A percentile compares a stretch with the other conserved stretches of the same genome.
Evolutionary conservation across 163 green algal species (phyloP).

Genomic region (Coccomyxa subellipsoidea): DNA sequence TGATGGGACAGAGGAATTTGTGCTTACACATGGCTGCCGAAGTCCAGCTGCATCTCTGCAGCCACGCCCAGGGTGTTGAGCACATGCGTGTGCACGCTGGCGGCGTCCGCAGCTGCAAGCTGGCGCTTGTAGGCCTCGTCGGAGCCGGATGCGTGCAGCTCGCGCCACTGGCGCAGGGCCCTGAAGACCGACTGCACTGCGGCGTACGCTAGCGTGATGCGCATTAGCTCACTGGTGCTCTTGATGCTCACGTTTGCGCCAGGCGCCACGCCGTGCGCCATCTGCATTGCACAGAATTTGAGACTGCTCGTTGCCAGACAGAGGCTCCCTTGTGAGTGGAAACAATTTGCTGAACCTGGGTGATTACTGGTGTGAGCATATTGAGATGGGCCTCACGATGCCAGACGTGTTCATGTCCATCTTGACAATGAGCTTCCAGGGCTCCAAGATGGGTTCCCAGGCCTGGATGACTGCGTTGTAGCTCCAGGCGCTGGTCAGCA

Average conservation of each 20-base stretch:
- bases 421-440: slow-evolving; percentile 66
- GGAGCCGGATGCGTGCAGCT: slow-evolving; percentile 22
- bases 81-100: slow-evolving; percentile 34
- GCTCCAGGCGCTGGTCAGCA: slow-evolving; percentile 35
- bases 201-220: slow-evolving; percentile 52
- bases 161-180: slow-evolving; percentile 43
- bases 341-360: no score
- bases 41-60: slow-evolving; percentile 68
- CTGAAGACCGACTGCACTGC: slow-evolving; percentile 42
- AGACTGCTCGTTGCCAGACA: no score
- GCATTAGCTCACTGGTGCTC: slow-evolving; percentile 46
- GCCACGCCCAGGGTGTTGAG: slow-evolving; percentile 63
- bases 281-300: slow-evolving; percentile 30
- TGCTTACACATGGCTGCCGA: slow-evolving; percentile 51
- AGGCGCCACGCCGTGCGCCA: slow-evolving; percentile 38
- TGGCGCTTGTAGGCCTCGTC: slow-evolving; percentile 32
- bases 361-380: no score
- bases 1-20: no score
- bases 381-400: not conserved
- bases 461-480: slow-evolving; percentile 44
- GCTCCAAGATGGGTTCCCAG: slow-evolving; percentile 84
- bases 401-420: slow-evolving; percentile 32
- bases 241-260: slow-evolving; percentile 51
- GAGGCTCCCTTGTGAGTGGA: no score
- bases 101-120: slow-evolving; percentile 33